A percentile compares a stretch with the other conserved stretches of the same genome.
These are phyloP conservation scores for Entrophospora sp. DNA, from an alignment of 192 early-diverging fungal genomes.

Conservation along the genomic window DNA sequence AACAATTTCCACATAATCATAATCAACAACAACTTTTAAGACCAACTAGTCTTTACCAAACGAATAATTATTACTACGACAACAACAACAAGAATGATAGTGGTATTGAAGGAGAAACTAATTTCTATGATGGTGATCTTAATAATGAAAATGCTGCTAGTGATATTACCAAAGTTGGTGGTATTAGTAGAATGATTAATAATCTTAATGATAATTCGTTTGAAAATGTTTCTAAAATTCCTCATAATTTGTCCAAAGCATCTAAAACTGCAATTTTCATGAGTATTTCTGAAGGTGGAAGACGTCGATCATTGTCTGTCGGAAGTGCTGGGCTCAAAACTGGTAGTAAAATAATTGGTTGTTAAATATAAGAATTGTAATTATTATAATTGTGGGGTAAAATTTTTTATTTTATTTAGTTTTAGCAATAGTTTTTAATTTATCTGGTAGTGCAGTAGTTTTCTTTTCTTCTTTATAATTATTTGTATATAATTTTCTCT, in stretches of 20 bases:
- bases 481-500: no score
- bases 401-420: no score
- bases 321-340: slow-evolving; percentile 7
- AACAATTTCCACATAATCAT: no score
- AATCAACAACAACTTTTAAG: background rate
- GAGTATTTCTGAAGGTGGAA: slow-evolving; percentile 10
- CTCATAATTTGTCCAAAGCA: background rate
- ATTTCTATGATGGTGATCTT: background rate
- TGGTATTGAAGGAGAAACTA: background rate
- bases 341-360: background rate
- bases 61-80: background rate
- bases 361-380: no score
- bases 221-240: background rate
- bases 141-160: background rate
- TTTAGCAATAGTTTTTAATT: no score
- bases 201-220: background rate
- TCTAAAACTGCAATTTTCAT: slow-evolving; percentile 11
- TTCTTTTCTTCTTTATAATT: no score
- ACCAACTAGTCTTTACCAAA: slow-evolving; percentile 1
- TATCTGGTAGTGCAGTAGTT: no score
- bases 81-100: background rate
- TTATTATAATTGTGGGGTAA: no score
- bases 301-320: background rate
- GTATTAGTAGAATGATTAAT: background rate
- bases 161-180: background rate